A percentile compares a stretch with the other conserved stretches of the same genome.
These are phyloP conservation scores for Rhynchospora tenuis DNA, from an alignment of 176 grass and related monocot species.

Conservation along the genomic window DNA sequence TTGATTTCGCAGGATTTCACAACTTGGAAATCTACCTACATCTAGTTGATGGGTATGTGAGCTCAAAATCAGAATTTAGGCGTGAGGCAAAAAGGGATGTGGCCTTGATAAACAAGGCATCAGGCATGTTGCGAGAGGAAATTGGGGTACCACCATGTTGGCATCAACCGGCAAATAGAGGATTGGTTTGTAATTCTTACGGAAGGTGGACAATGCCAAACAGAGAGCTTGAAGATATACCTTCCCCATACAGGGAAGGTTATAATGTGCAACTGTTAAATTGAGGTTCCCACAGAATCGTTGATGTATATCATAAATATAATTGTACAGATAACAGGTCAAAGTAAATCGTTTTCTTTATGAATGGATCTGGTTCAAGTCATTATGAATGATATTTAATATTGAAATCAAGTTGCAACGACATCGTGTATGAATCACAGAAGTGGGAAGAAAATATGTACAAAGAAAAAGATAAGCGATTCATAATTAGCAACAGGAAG, in stretches of 20 bases:
- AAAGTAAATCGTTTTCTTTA: neutral
- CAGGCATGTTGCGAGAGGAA: slow-evolving; percentile 34
- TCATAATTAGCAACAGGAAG: neutral
- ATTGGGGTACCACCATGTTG: slow-evolving; percentile 14
- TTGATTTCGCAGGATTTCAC: slow-evolving; percentile 15
- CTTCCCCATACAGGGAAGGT: slow-evolving; percentile 20
- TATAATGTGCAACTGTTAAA: neutral
- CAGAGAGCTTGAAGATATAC: slow-evolving; percentile 24
- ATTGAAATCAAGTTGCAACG: neutral
- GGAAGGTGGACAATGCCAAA: slow-evolving; percentile 29
- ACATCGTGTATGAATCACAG: neutral
- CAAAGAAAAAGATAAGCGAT: neutral
- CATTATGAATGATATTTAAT: neutral
- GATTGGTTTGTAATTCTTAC: slow-evolving; percentile 27
- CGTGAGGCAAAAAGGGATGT: slow-evolving; percentile 24
- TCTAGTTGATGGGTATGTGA: slow-evolving; percentile 17
- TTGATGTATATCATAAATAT: neutral
- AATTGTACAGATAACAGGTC: neutral
- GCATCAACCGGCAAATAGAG: neutral
- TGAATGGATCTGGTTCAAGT: neutral
- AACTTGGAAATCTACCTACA: slow-evolving; percentile 34
- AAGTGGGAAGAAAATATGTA: neutral
- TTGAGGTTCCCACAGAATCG: neutral
- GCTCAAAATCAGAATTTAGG: neutral
- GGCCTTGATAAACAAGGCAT: slow-evolving; percentile 37